These are phyloP conservation scores for Candida caryicola DNA, from an alignment of 805 yeast genomes.

Conservation along the genomic window DNA sequence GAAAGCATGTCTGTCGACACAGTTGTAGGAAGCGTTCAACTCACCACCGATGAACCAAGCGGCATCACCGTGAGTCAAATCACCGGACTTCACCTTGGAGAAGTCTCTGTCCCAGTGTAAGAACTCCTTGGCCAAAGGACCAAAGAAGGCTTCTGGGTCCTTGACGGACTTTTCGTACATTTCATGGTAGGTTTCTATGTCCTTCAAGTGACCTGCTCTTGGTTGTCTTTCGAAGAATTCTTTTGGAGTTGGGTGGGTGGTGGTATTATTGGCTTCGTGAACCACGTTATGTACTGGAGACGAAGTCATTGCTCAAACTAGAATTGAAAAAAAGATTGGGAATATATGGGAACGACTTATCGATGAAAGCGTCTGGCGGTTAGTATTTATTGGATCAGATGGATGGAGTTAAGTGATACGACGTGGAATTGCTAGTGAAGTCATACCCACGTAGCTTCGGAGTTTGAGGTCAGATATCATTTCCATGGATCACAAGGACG, in stretches of 20 bases:
- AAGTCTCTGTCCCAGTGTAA: slow-evolving; percentile 82
- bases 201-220: slow-evolving; percentile 53
- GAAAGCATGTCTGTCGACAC: slow-evolving; percentile 80
- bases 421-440: no score
- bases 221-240: slow-evolving; percentile 61
- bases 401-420: neutral
- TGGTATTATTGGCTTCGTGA: slow-evolving; percentile 58
- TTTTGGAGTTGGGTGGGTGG: slow-evolving; percentile 49
- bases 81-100: slow-evolving; percentile 60
- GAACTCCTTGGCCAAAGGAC: slow-evolving; percentile 67
- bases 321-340: no score
- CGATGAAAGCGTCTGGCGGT: neutral
- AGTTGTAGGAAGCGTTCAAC: slow-evolving; percentile 75
- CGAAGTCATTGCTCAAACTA: slow-evolving; percentile 23
- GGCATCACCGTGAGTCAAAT: slow-evolving; percentile 52
- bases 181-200: slow-evolving; percentile 64
- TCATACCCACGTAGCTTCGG: neutral
- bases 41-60: slow-evolving; percentile 82
- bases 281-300: slow-evolving; percentile 44
- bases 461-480: neutral
- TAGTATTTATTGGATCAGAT: neutral
- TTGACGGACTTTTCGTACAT: slow-evolving; percentile 73
- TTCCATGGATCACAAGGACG: no score
- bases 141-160: slow-evolving; percentile 79
- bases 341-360: neutral